A percentile compares a stretch with the other conserved stretches of the same genome.
Conservation (phyloP, 768 basidiomycete genomes). For the Tephrocybe sp. region DNA sequence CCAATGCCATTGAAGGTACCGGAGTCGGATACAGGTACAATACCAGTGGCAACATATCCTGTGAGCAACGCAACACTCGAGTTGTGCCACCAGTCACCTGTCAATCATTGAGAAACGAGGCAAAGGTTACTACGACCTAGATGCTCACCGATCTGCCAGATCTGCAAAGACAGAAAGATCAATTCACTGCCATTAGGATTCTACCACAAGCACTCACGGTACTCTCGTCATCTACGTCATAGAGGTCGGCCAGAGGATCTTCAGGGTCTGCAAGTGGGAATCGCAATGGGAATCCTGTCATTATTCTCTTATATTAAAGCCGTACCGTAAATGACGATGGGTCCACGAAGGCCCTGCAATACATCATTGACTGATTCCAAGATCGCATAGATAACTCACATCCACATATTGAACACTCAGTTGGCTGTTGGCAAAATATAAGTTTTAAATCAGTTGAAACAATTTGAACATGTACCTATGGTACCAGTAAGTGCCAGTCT, state of each 20-base stretch:
- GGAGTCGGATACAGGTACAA: constrained; percentile 34
- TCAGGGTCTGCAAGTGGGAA: constrained; percentile 4
- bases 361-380: not conserved
- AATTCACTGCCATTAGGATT: no score
- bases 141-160: constrained; percentile 22
- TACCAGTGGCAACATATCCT: constrained; percentile 21
- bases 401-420: constrained; percentile 23
- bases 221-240: constrained; percentile 19
- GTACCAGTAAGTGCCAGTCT: constrained; percentile 35
- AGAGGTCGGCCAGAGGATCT: constrained; percentile 16
- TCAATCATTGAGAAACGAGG: no score
- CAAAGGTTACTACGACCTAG: no score
- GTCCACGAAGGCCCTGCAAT: constrained; percentile 22
- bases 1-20: constrained; percentile 49
- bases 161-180: constrained; percentile 3
- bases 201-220: constrained; percentile 10
- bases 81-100: constrained; percentile 46
- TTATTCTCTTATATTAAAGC: not conserved
- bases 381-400: constrained; percentile 10
- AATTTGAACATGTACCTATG: constrained; percentile 15
- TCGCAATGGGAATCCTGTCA: not conserved
- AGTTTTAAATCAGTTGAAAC: not conserved
- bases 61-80: constrained; percentile 29
- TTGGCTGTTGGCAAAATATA: constrained; percentile 8
- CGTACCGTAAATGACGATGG: constrained; percentile 28